Evolutionary conservation across 164 flowering plant species (phyloP), one percentile per base, ranked within the genome.

Genomic region (Protea cynaroides): DNA sequence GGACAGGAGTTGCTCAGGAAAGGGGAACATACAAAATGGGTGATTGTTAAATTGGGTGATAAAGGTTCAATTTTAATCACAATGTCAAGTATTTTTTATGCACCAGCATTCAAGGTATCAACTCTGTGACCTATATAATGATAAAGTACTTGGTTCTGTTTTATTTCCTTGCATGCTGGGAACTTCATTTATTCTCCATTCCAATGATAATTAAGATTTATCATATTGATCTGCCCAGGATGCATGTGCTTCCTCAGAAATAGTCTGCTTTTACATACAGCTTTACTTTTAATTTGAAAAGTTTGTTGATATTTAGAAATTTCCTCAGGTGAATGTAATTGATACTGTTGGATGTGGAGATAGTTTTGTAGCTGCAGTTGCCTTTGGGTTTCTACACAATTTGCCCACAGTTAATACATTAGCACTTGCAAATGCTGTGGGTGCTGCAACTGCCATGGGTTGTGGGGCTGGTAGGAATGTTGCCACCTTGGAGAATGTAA

Each of bases 301-400:
- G 23, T 47, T 55, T 55, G 21, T 12, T 59, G 25, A 7, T 2
- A 2, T 22, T 37, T 53, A 8, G 22, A 29, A 56, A 25, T 36
- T n/a, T 67, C 49, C 61, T 67, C 86, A 95, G 99, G 99, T 88
- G 70, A 67, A 85, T 68, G 91, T 95, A 12, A 61, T 84, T 52
- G 99, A 92, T 76, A 92, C 99, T 29, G 99, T 95, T 65, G 99
- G 99, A 0, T 95, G 99, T 69, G 99, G 99, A 65, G 99, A 95
- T 77, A 95, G 99, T 77, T 95, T 83, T 69, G 91, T 86, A 59
- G 96, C 99, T 37, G 99, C 97, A 50, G 69, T 88, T 65, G 94
- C 89, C 61, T 88, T 75, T 73, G 96, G 97, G 55, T 95, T 74
- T 62, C 81, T 88, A 51, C 89, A 86, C 56, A 74, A 76, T 23